These are phyloP conservation scores for Podaxis mareebaensis DNA, from an alignment of 768 basidiomycete species.

Conservation along the genomic window DNA sequence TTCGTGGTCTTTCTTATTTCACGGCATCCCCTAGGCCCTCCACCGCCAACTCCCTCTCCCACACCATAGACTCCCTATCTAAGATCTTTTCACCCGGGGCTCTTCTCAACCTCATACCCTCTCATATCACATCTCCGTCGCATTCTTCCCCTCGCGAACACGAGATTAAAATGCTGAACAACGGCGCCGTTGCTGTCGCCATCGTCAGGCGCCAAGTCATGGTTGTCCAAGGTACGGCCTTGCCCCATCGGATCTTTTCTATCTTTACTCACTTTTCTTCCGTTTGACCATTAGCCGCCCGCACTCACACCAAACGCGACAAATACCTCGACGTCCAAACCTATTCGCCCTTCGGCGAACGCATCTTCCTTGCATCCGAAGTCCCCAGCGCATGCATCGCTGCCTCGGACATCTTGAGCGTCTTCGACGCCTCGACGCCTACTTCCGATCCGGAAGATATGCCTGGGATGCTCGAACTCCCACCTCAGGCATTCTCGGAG, in stretches of 20 bases:
- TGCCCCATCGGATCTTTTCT: neutral
- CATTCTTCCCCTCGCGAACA: neutral
- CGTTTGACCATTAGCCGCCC: conserved; percentile 41
- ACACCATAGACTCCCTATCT: conserved; percentile 1
- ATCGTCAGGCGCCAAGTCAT: conserved; percentile 67
- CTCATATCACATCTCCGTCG: neutral
- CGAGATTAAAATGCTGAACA: conserved; percentile 38
- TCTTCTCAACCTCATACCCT: neutral
- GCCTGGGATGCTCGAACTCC: conserved; percentile 64
- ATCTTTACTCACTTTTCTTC: neutral
- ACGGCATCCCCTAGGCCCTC: neutral
- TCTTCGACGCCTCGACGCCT: conserved; percentile 42
- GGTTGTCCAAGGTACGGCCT: conserved; percentile 59
- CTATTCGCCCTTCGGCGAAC: conserved; percentile 62
- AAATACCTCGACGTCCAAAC: conserved; percentile 67
- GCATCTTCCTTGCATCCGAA: conserved; percentile 62
- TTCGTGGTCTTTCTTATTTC: neutral
- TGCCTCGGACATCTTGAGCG: conserved; percentile 55
- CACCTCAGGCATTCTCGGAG: conserved; percentile 56
- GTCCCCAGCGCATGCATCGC: conserved; percentile 65
- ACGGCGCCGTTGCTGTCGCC: conserved; percentile 67
- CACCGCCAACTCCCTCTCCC: neutral
- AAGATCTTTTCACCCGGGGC: neutral
- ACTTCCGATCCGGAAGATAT: neutral
- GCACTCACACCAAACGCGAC: conserved; percentile 54